Percentiles rank a stretch among this genome's conserved stretches.
Evolutionary conservation across 2,329 filamentous ascomycete species (phyloP).

Genomic region (Phyllachora maydis): DNA sequence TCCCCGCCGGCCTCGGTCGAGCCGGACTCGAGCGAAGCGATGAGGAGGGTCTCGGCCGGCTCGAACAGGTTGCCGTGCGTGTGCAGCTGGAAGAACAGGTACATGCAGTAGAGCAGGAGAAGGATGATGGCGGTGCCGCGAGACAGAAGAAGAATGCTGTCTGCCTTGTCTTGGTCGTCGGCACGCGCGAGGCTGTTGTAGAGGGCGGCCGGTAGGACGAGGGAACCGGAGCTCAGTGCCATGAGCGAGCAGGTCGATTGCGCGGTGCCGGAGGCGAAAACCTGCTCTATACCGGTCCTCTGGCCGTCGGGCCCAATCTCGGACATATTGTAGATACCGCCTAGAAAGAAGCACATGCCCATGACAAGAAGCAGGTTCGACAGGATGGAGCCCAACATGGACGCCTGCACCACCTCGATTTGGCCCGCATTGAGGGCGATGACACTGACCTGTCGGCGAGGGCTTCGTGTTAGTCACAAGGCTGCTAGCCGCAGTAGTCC

Average conservation of each 20-base stretch:
- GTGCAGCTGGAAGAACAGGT: slow-evolving; percentile 58
- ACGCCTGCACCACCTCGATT: slow-evolving; percentile 92
- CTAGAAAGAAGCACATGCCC: slow-evolving; percentile 62
- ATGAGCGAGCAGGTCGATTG: slow-evolving; percentile 59
- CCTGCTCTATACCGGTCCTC: slow-evolving; percentile 46
- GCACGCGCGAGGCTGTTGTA: slow-evolving; percentile 40
- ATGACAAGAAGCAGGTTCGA: slow-evolving; percentile 83
- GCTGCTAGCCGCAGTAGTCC: too few relatives aligned
- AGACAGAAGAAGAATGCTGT: slow-evolving; percentile 49
- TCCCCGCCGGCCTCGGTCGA: slow-evolving; percentile 8
- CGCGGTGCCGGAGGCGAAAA: slow-evolving; percentile 56
- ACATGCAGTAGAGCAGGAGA: slow-evolving; percentile 53
- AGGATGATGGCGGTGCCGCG: slow-evolving; percentile 60
- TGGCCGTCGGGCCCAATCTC: slow-evolving; percentile 32
- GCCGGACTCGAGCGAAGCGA: slow-evolving; percentile 3
- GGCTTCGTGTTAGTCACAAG: background rate
- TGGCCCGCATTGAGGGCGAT: slow-evolving; percentile 70
- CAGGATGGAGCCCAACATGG: slow-evolving; percentile 88
- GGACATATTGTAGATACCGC: slow-evolving; percentile 43
- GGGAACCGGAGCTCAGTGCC: slow-evolving; percentile 54
- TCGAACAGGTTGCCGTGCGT: slow-evolving; percentile 59
- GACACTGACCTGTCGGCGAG: slow-evolving; percentile 68
- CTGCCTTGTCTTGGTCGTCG: slow-evolving; percentile 17
- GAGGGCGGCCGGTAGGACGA: slow-evolving; percentile 60
- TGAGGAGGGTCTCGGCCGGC: slow-evolving; percentile 17